Conservation (phyloP, 768 basidiomycete species). For the Russula foetens region DNA sequence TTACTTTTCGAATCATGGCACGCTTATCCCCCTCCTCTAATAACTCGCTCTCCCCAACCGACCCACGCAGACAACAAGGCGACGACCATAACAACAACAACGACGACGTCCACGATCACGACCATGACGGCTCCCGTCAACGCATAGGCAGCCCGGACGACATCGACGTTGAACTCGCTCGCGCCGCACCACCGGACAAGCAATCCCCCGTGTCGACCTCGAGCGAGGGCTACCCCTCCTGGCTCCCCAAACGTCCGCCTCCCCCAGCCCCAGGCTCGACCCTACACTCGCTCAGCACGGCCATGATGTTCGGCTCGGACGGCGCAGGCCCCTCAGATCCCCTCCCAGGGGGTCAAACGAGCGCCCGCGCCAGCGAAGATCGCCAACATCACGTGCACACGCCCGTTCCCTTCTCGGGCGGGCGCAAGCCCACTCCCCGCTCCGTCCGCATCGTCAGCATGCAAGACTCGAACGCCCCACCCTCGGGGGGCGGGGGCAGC, state of each 20-base stretch:
- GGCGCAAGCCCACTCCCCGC: slow-evolving; percentile 72
- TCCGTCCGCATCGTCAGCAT: slow-evolving; percentile 76
- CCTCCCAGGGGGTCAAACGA: slow-evolving; percentile 11
- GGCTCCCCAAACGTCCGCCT: slow-evolving; percentile 74
- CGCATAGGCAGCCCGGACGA: not conserved
- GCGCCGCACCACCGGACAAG: not conserved
- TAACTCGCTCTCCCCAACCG: not conserved
- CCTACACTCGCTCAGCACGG: slow-evolving; percentile 47
- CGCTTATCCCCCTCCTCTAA: slow-evolving; percentile 8
- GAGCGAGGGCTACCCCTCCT: slow-evolving; percentile 68
- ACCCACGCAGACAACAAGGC: not conserved
- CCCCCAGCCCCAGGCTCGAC: slow-evolving; percentile 71
- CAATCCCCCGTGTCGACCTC: slow-evolving; percentile 4
- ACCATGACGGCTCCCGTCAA: not conserved
- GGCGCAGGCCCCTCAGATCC: slow-evolving; percentile 4
- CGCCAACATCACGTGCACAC: not conserved
- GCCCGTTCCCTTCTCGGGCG: slow-evolving; percentile 36
- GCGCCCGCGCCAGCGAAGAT: not conserved
- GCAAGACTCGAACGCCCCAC: slow-evolving; percentile 31
- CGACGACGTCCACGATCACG: not conserved
- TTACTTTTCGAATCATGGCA: too few species aligned
- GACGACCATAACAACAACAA: not conserved
- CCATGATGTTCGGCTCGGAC: slow-evolving; percentile 22
- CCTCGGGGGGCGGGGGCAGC: not conserved
- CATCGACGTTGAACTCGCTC: not conserved